phyloP scores from a whole-genome alignment of 306 rosid genomes.

The Malus fusca region DNA sequence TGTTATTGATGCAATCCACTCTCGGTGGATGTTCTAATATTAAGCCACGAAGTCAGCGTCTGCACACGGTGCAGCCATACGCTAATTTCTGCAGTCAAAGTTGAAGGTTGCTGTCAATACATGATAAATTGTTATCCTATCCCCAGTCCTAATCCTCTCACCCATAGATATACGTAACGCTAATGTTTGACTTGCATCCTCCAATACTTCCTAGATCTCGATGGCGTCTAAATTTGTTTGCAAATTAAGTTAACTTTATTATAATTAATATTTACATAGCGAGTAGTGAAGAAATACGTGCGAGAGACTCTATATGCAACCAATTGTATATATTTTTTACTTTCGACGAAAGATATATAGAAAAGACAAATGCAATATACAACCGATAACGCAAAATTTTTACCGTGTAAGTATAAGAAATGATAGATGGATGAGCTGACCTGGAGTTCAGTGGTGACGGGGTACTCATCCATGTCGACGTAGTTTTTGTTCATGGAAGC shows the following conservation, averaged over 20 bases:
- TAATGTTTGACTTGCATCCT: not conserved
- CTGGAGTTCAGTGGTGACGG: constrained; percentile 88
- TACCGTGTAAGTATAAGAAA: not conserved
- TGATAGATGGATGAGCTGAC: constrained; percentile 7
- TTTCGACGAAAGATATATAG: too few relatives aligned
- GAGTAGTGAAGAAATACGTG: too few relatives aligned
- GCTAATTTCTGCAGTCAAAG: not conserved
- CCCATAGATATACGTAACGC: not conserved
- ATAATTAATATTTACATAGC: not conserved
- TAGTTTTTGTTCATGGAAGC: constrained; percentile 75
- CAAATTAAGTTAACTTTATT: not conserved
- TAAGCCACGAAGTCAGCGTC: not conserved
- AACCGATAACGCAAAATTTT: not conserved
- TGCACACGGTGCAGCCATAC: not conserved
- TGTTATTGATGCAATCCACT: not conserved
- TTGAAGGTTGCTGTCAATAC: not conserved
- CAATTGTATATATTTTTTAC: too few relatives aligned
- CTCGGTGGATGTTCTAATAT: not conserved
- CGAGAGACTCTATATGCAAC: too few relatives aligned
- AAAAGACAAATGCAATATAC: too few relatives aligned
- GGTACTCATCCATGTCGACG: constrained; percentile 94
- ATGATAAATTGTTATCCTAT: not conserved
- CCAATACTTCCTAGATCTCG: not conserved
- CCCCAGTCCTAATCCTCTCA: not conserved
- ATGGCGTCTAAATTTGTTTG: not conserved